Conservation (phyloP, 2,329 filamentous ascomycete genomes). For the Lachnellula suecica region DNA sequence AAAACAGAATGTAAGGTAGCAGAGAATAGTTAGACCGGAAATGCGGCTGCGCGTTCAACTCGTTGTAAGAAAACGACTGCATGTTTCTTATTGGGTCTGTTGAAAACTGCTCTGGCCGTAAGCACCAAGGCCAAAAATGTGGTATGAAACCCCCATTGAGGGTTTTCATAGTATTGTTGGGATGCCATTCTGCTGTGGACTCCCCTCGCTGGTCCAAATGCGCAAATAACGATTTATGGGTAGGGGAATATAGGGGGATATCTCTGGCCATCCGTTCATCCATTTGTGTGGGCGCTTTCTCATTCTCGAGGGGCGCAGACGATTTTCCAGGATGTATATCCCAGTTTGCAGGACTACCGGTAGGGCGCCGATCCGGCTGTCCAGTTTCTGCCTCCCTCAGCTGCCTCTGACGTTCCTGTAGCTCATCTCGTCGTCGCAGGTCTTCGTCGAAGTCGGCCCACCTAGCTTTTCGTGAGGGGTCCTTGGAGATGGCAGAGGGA, state of each 20-base stretch:
- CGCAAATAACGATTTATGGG: conserved; percentile 23
- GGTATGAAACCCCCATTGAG: conserved; percentile 56
- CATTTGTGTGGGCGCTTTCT: not conserved
- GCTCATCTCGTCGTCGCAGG: conserved; percentile 25
- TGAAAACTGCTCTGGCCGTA: conserved; percentile 5
- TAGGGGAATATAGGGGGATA: conserved; percentile 28
- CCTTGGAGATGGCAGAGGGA: conserved; percentile 30
- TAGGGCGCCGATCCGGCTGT: not conserved
- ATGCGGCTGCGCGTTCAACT: conserved; percentile 15
- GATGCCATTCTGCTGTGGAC: conserved; percentile 61
- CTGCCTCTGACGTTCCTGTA: conserved; percentile 21
- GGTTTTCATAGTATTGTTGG: conserved; percentile 43
- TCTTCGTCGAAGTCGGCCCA: conserved; percentile 31
- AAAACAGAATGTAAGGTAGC: conserved; percentile 33
- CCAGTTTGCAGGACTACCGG: conserved; percentile 2
- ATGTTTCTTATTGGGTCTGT: conserved; percentile 11
- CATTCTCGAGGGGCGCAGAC: not conserved
- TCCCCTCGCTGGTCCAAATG: conserved; percentile 14
- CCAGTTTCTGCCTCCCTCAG: conserved; percentile 21
- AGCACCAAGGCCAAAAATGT: conserved; percentile 3
- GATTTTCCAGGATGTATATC: conserved; percentile 18
- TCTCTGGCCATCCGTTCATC: conserved; percentile 12
- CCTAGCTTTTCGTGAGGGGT: conserved; percentile 12
- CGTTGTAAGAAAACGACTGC: conserved; percentile 18
- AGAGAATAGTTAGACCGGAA: conserved; percentile 26